Conservation (phyloP, 768 basidiomycete genomes). For the Tylopilus rubrobrunneus region DNA sequence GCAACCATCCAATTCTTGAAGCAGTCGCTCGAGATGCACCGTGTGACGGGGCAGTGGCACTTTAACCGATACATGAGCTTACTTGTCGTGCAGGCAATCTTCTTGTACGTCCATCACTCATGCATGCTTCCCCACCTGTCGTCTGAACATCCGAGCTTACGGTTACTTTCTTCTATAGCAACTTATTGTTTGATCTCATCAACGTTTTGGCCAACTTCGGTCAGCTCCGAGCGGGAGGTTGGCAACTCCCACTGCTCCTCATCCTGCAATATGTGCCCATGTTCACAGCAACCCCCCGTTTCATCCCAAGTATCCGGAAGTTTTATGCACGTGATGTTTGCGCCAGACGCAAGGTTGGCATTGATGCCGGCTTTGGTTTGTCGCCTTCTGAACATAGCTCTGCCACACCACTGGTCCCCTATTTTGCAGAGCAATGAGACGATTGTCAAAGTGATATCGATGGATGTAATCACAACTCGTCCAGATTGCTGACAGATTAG, state of each 20-base stretch:
- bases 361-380: not conserved
- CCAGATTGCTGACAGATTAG: too few species aligned
- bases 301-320: not conserved
- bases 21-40: not conserved
- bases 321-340: not conserved
- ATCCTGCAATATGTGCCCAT: not conserved
- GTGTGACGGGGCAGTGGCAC: not conserved
- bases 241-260: not conserved
- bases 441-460: too few species aligned
- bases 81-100: too few species aligned
- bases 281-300: not conserved
- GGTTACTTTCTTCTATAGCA: too few species aligned
- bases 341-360: not conserved
- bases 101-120: too few species aligned
- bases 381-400: not conserved
- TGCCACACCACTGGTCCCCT: too few species aligned
- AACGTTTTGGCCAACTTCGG: too few species aligned
- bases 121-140: too few species aligned
- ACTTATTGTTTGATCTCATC: not conserved
- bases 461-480: too few species aligned
- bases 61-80: too few species aligned
- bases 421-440: not conserved
- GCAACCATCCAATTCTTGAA: not conserved
- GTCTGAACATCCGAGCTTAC: too few species aligned
- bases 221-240: not conserved